Base-by-base conservation (phyloP, 2,329 filamentous ascomycete genomes). In the Diaporthe citrichinensis region DNA sequence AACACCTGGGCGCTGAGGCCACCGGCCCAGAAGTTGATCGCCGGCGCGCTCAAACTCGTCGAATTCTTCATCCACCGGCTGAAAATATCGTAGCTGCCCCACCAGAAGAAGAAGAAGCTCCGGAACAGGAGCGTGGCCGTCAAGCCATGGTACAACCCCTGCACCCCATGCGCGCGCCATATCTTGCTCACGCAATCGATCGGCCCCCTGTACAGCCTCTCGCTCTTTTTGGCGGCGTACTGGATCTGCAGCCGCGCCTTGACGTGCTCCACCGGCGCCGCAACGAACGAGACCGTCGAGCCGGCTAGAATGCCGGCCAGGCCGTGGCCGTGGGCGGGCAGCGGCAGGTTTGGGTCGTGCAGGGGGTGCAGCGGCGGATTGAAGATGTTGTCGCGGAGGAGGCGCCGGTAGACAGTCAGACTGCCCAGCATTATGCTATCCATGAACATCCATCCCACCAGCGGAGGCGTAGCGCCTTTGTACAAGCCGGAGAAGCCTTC, bases 401-500 rank as follows among this genome's bases (percentile, higher is more conserved):
- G 84, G 65, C 94, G 93, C 51, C 96, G 94, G 87, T 98, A 98
- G 68, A 98, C 90, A 34, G 94, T 98, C 78, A 99, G 88, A 25
- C 94, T 97, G 57, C 97, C 97, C 46, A 98, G 90, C 96, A 98
- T 98, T 76, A 93, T 83, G 57, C 87, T 90, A 86, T 99, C 97
- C 96, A 98, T 77, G 81, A 97, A 95, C 94, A 98, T 98, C 97
- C 97, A 98, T 80, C 97, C 97, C 71, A 98, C 92, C 67, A 98
- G 88, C 71, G 97, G 97, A 74, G 96, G 96, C 39, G 94, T 95
- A 15, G 95, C 95, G 80, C 96, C 96, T 86, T 98, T 99, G 89
- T 98, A 99, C 57, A 99, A 88, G 4, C 95, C 97, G 69, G 89
- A 86, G 62, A 97, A 85, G 65, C 96, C 96, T 84, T 99, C 97